These are phyloP conservation scores for Penicillium sp. DNA, from an alignment of 2,329 filamentous ascomycete species.

Conservation along the genomic window DNA sequence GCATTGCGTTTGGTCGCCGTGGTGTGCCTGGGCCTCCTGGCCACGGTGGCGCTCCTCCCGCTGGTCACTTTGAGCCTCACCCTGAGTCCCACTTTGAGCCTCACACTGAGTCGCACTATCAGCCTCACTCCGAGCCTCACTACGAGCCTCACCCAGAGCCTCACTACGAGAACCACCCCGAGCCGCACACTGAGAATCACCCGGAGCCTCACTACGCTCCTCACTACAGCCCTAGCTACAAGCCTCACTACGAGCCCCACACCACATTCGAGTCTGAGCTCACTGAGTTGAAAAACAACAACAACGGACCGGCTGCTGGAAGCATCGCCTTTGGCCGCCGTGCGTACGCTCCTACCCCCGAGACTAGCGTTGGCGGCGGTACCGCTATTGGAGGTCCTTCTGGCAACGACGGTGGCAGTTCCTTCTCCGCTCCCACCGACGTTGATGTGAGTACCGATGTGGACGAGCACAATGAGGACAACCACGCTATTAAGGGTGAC, in stretches of 20 bases:
- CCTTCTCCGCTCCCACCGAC: conserved; percentile 11
- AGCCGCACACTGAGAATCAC: not conserved
- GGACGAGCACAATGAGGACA: conserved; percentile 23
- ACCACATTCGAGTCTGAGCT: not conserved
- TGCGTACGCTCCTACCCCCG: conserved; percentile 11
- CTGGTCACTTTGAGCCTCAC: not conserved
- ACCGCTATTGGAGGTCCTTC: conserved; percentile 19
- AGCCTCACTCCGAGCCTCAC: not conserved
- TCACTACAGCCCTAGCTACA: not conserved
- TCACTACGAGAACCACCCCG: not conserved
- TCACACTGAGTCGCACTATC: not conserved
- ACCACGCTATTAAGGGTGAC: conserved; percentile 25
- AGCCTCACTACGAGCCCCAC: not conserved
- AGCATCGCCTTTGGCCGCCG: conserved; percentile 7
- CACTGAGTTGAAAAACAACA: not conserved
- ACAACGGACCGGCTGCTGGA: not conserved
- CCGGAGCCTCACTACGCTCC: not conserved
- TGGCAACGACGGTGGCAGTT: conserved; percentile 19
- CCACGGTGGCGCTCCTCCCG: too few relatives aligned
- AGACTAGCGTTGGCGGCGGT: not conserved
- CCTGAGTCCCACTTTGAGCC: not conserved
- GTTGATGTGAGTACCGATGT: conserved; percentile 14
- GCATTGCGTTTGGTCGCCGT: not conserved
- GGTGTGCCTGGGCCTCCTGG: not conserved
- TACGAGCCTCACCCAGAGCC: not conserved